These are phyloP conservation scores for Plantago elongata DNA, from an alignment of 257 asterid species.

Conservation along the genomic window DNA sequence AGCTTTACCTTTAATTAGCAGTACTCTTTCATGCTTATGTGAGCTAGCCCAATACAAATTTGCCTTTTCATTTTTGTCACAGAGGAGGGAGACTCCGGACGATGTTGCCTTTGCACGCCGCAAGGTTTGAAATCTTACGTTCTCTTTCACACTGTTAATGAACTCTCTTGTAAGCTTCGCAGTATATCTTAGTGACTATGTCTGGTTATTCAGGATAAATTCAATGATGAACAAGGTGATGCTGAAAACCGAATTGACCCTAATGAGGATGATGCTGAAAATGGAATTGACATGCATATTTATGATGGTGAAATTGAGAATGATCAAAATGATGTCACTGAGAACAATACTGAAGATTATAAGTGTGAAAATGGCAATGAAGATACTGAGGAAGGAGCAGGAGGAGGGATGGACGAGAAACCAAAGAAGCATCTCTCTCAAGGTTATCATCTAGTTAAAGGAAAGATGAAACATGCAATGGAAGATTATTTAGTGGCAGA, in stretches of 20 bases:
- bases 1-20: background rate
- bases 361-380: no score
- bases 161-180: no score
- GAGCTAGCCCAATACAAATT: no score
- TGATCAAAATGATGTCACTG: background rate
- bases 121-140: conserved; percentile 17
- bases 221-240: background rate
- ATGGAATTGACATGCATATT: background rate
- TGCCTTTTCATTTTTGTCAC: background rate
- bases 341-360: no score
- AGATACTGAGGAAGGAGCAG: background rate
- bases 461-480: conserved; percentile 47
- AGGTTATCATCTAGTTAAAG: conserved; percentile 42
- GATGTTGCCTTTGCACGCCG: conserved; percentile 21
- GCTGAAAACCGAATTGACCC: background rate
- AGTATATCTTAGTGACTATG: background rate
- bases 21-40: background rate
- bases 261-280: background rate
- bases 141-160: background rate
- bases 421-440: conserved; percentile 20
- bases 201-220: background rate
- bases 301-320: conserved; percentile 1
- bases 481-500: conserved; percentile 45
- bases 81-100: conserved; percentile 31
- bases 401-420: background rate